These are phyloP conservation scores for Colletotrichum ledebouriae DNA, from an alignment of 2,329 filamentous ascomycete genomes.

Conservation along the genomic window DNA sequence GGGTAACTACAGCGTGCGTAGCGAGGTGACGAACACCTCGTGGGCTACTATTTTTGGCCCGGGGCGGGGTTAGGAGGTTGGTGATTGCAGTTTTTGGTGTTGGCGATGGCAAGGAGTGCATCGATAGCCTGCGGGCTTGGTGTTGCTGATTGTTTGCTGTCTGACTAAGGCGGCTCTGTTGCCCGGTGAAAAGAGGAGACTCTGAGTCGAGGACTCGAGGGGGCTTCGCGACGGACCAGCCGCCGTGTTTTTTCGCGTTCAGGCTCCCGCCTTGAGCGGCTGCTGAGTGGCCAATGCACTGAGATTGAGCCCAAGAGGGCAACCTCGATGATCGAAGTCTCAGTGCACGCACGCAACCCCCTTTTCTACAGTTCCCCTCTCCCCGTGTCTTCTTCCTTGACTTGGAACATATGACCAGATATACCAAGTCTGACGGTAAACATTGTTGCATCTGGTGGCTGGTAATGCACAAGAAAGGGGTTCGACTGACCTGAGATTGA, in stretches of 20 bases:
- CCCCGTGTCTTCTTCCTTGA: not conserved
- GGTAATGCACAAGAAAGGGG: conserved; percentile 19
- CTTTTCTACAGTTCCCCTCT: not conserved
- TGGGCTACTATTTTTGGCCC: conserved; percentile 41
- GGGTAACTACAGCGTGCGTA: conserved; percentile 30
- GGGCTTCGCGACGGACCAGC: conserved; percentile 7
- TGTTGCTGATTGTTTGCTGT: conserved; percentile 27
- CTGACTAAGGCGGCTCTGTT: conserved; percentile 38
- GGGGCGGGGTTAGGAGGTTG: conserved; percentile 38
- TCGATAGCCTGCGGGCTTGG: conserved; percentile 25
- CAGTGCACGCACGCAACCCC: not conserved
- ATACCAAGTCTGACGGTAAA: not conserved
- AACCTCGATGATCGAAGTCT: conserved; percentile 4
- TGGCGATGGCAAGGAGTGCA: conserved; percentile 28
- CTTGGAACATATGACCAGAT: not conserved
- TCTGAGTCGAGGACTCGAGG: not conserved
- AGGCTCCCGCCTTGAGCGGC: not conserved
- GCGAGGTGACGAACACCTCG: conserved; percentile 39
- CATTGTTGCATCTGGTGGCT: conserved; percentile 10
- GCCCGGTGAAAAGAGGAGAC: conserved; percentile 31
- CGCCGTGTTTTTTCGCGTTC: conserved; percentile 40
- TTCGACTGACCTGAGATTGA: conserved; percentile 1
- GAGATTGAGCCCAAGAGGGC: conserved; percentile 17
- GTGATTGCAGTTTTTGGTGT: conserved; percentile 39
- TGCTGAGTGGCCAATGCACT: conserved; percentile 20